Percentiles rank a stretch among this genome's conserved stretches.
These are phyloP conservation scores for Astrothelium macrocarpum DNA, from an alignment of 495 filamentous ascomycete genomes.

Conservation along the genomic window DNA sequence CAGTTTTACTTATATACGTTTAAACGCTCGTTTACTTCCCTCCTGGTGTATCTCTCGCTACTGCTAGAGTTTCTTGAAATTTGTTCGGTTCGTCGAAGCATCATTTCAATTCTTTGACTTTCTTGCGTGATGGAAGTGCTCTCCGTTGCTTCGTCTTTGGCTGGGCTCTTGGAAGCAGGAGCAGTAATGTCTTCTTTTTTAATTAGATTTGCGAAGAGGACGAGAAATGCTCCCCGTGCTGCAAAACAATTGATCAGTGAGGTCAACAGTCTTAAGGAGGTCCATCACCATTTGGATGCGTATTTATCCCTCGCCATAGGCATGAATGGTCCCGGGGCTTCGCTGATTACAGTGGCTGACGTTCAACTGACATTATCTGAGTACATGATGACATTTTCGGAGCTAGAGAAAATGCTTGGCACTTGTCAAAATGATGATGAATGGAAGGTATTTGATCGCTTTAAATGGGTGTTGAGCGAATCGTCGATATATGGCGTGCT, in stretches of 20 bases:
- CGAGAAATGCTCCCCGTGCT: background rate
- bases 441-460: conserved; percentile 15
- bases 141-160: background rate
- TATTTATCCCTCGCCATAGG: background rate
- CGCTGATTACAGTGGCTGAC: conserved; percentile 14
- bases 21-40: no score
- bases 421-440: conserved; percentile 14
- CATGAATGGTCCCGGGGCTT: background rate
- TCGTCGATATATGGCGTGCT: conserved; percentile 17
- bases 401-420: conserved; percentile 24
- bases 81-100: no score
- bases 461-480: conserved; percentile 25
- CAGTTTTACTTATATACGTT: no score
- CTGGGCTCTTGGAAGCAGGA: background rate
- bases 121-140: background rate
- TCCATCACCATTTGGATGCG: background rate
- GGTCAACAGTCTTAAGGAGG: background rate
- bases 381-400: conserved; percentile 24
- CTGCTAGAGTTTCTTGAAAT: no score
- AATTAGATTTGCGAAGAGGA: background rate
- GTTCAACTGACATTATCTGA: conserved; percentile 23
- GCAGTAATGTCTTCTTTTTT: background rate
- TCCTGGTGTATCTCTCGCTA: no score
- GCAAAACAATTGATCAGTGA: background rate
- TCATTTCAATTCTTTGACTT: background rate